Conservation (phyloP, 345 rosid species). For the Durio zibethinus region DNA sequence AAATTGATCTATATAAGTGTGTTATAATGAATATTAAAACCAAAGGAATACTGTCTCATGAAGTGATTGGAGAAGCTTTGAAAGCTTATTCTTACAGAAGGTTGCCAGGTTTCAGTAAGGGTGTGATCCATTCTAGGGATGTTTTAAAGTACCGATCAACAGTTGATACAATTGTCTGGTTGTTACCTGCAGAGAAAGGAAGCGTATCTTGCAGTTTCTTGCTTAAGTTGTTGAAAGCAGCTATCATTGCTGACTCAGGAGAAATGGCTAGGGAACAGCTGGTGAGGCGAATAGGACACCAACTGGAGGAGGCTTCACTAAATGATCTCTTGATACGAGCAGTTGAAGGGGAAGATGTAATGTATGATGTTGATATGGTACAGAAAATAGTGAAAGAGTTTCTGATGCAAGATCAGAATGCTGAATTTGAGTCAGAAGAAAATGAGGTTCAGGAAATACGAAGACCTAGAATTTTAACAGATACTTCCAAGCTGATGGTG, state of each 20-base stretch:
- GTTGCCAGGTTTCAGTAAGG: constrained; percentile 63
- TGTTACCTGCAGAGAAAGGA: constrained; percentile 66
- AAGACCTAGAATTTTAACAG: constrained; percentile 60
- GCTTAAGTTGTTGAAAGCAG: constrained; percentile 75
- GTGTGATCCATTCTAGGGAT: constrained; percentile 50
- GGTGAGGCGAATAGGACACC: constrained; percentile 58
- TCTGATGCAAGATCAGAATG: constrained; percentile 47
- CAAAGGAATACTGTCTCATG: constrained; percentile 41
- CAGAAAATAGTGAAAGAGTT: constrained; percentile 57
- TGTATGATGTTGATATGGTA: constrained; percentile 63
- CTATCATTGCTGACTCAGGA: constrained; percentile 50
- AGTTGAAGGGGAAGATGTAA: constrained; percentile 43
- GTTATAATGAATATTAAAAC: constrained; percentile 47
- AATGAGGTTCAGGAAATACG: constrained; percentile 39
- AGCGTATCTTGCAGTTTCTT: constrained; percentile 73
- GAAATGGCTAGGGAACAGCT: constrained; percentile 45
- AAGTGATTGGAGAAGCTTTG: constrained; percentile 82
- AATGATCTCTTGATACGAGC: constrained; percentile 60
- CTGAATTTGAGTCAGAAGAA: constrained; percentile 40
- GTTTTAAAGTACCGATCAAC: constrained; percentile 42
- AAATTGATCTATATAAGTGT: constrained; percentile 58
- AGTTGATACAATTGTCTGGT: constrained; percentile 55
- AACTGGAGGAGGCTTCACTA: constrained; percentile 72
- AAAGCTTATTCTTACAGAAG: constrained; percentile 79
- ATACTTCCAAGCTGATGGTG: constrained; percentile 84